These are phyloP conservation scores for Colletotrichum lupini DNA, from an alignment of 2,329 filamentous ascomycete species.

Conservation along the genomic window DNA sequence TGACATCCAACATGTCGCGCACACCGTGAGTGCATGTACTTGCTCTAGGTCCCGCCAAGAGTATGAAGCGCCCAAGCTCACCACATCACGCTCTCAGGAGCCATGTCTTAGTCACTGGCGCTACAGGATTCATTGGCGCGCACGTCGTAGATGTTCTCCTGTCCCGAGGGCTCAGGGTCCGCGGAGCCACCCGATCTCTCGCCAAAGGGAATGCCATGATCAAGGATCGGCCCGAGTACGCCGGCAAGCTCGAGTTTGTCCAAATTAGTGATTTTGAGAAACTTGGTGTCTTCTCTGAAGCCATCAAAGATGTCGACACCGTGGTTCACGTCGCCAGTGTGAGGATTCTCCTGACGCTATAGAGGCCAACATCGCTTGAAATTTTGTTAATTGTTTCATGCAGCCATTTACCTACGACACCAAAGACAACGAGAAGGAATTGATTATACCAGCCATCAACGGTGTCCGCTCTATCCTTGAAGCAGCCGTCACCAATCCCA, in stretches of 20 bases:
- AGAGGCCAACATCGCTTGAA: neutral
- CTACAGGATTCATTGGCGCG: slow-evolving; percentile 40
- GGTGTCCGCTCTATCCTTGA: slow-evolving; percentile 55
- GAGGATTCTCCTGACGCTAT: slow-evolving; percentile 27
- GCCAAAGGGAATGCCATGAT: slow-evolving; percentile 48
- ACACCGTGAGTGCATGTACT: neutral
- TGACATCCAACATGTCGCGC: neutral
- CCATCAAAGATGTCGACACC: slow-evolving; percentile 53
- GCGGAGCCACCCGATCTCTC: slow-evolving; percentile 44
- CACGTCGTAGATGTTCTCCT: slow-evolving; percentile 48
- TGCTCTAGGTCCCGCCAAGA: neutral
- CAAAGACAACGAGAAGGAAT: slow-evolving; percentile 55
- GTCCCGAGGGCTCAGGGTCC: slow-evolving; percentile 43
- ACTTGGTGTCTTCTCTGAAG: slow-evolving; percentile 48
- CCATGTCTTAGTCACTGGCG: slow-evolving; percentile 18
- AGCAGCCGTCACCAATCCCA: slow-evolving; percentile 40
- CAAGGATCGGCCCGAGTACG: slow-evolving; percentile 48
- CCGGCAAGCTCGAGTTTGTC: slow-evolving; percentile 52
- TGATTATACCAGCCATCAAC: slow-evolving; percentile 58
- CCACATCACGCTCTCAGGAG: neutral
- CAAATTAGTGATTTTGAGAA: slow-evolving; percentile 54
- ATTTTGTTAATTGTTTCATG: neutral
- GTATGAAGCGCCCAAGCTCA: neutral
- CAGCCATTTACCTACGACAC: slow-evolving; percentile 57
- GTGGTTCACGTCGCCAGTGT: slow-evolving; percentile 59